Conservation (phyloP, 2,329 filamentous ascomycete genomes). For the Phyllosticta citrichinensis region DNA sequence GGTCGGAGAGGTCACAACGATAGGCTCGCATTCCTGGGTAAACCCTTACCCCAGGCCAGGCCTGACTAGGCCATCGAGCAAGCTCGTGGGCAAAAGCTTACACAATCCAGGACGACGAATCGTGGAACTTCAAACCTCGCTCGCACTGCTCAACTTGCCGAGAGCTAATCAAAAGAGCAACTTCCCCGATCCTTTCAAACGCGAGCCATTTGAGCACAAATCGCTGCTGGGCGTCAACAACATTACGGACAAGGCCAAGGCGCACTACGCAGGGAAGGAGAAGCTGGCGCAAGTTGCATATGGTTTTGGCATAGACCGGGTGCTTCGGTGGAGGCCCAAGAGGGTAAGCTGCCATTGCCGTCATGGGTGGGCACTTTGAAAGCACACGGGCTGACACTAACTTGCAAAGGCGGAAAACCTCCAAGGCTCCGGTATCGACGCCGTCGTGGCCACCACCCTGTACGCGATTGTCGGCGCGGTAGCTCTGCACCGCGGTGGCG, state of each 20-base stretch:
- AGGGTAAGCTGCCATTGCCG: constrained; percentile 47
- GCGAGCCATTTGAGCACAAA: constrained; percentile 59
- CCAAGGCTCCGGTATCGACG: constrained; percentile 59
- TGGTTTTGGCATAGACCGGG: constrained; percentile 59
- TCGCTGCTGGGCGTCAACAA: constrained; percentile 65
- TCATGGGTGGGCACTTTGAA: background rate
- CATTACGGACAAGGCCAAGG: constrained; percentile 52
- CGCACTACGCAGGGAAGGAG: constrained; percentile 51
- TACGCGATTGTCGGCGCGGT: constrained; percentile 84
- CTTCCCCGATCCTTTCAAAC: constrained; percentile 32
- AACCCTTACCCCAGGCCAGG: background rate
- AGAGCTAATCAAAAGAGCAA: constrained; percentile 15
- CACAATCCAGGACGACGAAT: constrained; percentile 48
- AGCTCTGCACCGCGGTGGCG: constrained; percentile 76
- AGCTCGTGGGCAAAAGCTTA: constrained; percentile 12
- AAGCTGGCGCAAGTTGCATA: constrained; percentile 59
- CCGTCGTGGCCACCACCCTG: constrained; percentile 66
- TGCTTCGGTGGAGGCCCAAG: constrained; percentile 82
- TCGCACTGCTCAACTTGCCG: constrained; percentile 47
- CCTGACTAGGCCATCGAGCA: background rate
- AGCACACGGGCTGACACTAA: background rate
- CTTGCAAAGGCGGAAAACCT: constrained; percentile 52
- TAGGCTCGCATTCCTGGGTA: constrained; percentile 79
- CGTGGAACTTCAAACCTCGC: constrained; percentile 53
- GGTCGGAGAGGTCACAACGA: constrained; percentile 92